Base-by-base conservation (phyloP, 352 stramenopile genomes). In the Pythium utonaiense region DNA sequence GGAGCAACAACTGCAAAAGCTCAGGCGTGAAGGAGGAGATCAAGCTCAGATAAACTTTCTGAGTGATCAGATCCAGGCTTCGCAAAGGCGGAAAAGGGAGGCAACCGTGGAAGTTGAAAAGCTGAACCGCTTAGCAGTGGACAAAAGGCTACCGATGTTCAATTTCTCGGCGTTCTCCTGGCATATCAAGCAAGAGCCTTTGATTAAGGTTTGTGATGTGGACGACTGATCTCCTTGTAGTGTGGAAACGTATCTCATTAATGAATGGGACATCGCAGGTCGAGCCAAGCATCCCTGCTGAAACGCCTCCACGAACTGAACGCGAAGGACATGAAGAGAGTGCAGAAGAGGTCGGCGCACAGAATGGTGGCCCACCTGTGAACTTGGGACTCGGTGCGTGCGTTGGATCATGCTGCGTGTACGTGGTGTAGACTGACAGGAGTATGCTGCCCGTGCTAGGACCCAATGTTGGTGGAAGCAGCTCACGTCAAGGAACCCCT, bases 81-180 rank as follows among this genome's bases (percentile, higher is more conserved):
- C 54, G 38, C 55, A 76, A 34, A 47, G 53, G 17, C 75, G 71
- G 49, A 69, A 67, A 16, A 17, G 49, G 13, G 54, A 44, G 38
- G 45, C 70, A 2, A 71, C 67, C 7, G 66, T 67, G 14, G 53
- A 63, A 14, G 62, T 79, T 7, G 71, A 79, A 27, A 19, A 57
- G 17, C 61, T 79, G 30, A 79, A 79, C 41, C 28, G 53, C 13
- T 49, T 66, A 4, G 71, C 70, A 8, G 30, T 77, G n/a, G 34
- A 58, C 10, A 28, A 73, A 10, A 33, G 34, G 21, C 50, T 79
- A 5, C 71, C 71, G 22, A 67, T 76, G 21, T 79, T 79, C 60
- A 79, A 79, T 31, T 79, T 79, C 52, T 69, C 71, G 24, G 27
- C 34, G 3, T 69, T 67, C 6, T 47, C 53, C n/a, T 79, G 71